Evolutionary conservation across 257 asterid genomes (phyloP).

Genomic region (Scutellaria baicalensis): DNA sequence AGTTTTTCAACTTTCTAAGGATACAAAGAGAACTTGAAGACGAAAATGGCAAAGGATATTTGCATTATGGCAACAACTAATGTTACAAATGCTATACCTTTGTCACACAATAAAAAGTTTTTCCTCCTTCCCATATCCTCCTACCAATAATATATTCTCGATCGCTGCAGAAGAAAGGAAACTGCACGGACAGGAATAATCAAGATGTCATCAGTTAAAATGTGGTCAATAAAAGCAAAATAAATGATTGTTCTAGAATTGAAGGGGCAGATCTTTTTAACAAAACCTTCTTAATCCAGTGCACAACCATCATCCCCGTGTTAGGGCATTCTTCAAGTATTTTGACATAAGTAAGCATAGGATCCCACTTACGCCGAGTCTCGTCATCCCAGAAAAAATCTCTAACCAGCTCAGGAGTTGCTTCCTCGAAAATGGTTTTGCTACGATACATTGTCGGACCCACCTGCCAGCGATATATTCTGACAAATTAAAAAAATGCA

Average conservation of each 20-base stretch:
- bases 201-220: constrained; percentile 5
- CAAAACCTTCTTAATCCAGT: constrained; percentile 88
- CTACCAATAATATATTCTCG: constrained; percentile 78
- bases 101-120: constrained; percentile 53
- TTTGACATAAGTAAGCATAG: constrained; percentile 63
- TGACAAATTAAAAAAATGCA: background rate
- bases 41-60: background rate
- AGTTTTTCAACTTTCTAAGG: background rate
- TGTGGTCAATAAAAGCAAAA: constrained; percentile 3
- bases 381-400: constrained; percentile 99
- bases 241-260: background rate
- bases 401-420: constrained; percentile 76
- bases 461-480: constrained; percentile 34
- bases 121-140: constrained; percentile 80
- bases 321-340: constrained; percentile 64
- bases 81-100: constrained; percentile 36
- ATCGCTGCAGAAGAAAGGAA: constrained; percentile 91
- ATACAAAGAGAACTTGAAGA: background rate
- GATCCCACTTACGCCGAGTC: constrained; percentile 82
- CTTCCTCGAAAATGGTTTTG: constrained; percentile 84
- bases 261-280: background rate
- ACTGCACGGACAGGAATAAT: constrained; percentile 40
- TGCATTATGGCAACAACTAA: background rate
- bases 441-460: constrained; percentile 68
- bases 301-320: constrained; percentile 70